phyloP scores from a whole-genome alignment of 768 basidiomycete genomes.

The Boletus vermiculosoides region DNA sequence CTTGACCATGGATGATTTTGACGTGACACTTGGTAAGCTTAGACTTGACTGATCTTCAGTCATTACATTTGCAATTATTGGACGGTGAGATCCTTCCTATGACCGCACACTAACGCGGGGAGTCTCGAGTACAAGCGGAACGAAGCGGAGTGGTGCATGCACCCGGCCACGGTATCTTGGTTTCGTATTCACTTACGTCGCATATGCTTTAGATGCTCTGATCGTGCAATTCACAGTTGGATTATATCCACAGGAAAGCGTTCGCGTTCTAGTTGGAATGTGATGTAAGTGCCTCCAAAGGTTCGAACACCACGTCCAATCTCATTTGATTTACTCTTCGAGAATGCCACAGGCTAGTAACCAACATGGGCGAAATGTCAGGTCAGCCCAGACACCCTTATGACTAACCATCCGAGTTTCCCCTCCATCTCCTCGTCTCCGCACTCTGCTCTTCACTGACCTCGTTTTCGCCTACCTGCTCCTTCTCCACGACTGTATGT shows the following conservation, averaged over 20 bases:
- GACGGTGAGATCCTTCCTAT: not conserved
- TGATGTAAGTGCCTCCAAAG: too few species aligned
- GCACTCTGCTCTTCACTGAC: not conserved
- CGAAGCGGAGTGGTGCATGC: not conserved
- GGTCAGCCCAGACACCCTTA: not conserved
- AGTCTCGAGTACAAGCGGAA: not conserved
- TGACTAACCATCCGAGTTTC: not conserved
- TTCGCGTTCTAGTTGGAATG: too few species aligned
- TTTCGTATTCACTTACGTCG: too few species aligned
- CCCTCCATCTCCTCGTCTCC: not conserved
- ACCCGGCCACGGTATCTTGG: not conserved
- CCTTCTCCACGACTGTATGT: not conserved
- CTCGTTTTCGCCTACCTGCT: not conserved
- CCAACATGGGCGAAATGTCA: not conserved
- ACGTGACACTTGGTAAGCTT: too few species aligned
- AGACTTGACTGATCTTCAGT: too few species aligned
- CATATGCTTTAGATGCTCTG: not conserved
- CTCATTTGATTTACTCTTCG: not conserved
- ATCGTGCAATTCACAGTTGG: not conserved
- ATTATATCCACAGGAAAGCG: not conserved
- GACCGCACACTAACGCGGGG: not conserved
- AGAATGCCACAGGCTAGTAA: not conserved
- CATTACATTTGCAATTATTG: too few species aligned
- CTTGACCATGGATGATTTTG: too few species aligned
- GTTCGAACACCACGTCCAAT: not conserved